Evolutionary conservation across 2,329 filamentous ascomycete species (phyloP), one percentile per base, ranked within the genome.

Genomic region (Hortaea sp.): DNA sequence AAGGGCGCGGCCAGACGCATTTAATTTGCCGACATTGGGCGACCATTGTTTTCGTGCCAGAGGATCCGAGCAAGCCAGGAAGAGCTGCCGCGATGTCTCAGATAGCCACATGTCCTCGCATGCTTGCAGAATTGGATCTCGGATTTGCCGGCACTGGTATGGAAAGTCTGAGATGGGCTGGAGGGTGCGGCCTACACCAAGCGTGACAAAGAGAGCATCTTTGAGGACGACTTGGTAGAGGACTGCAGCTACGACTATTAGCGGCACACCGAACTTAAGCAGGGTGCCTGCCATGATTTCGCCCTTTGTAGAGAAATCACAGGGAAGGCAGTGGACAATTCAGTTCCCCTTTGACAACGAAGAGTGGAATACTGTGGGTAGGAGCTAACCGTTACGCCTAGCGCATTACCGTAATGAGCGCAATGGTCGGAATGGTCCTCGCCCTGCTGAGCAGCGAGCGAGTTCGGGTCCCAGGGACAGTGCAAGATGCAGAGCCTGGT

Each of bases 71-170:
- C 54, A 56, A 28, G 54, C 52, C 5, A 55, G 43, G 35, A 56
- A 56, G 5, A 56, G 43, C 42, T 55, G 50, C 11, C 54, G 48
- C 9, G 52, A 53, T 29, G 46, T 32, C 34, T 56, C 54, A 1
- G 54, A 56, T 9, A 56, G 42, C 52, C 52, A 56, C 51, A 55
- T 52, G 27, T 56, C 54, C 39, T 56, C 54, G 34, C 54, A 56
- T 31, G 54, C 54, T 28, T 54, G 45, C 11, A 56, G 34, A 30
- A 47, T 47, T 9, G 47, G 46, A 37, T 53, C 54, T 5, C 49
- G n/a, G 20, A 56, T 53, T 11, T 44, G 46, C 12, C 52, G 45
- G 47, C 54, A 56, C 45, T 47, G 32, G 42, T 56, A 56, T 39
- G 53, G 50, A 34, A 56, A 56, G 42, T 53, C 54, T 3, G 45